Evolutionary conservation across 352 stramenopile species (phyloP), one percentile per base, ranked within the genome.

Genomic region (Pythium myriotylum): DNA sequence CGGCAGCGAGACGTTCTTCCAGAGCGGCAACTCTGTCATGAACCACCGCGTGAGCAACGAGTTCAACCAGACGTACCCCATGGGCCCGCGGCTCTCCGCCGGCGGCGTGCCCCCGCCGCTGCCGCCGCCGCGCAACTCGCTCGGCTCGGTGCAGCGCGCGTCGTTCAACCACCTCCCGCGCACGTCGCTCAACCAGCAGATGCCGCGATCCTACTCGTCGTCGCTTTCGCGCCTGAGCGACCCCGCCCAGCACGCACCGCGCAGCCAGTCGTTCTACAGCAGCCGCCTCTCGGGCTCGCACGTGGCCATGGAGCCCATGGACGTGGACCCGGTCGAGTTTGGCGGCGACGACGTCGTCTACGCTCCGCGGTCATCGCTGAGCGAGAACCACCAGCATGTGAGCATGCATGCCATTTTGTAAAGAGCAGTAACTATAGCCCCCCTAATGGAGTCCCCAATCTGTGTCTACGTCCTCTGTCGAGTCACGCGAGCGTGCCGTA

Each of bases 381-480:
- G 42, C 17, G 52, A 57, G 58, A 49, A 57, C 58, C 51, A 58
- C 50, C 58, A 70, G 43, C 63, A 53, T 27, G 63, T 70, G 19
- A 65, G 55, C 27, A 65, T 70, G 63, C 63, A 70, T 46, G 63
- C 63, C n/a, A 70, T 70, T 62, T 50, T 70, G 55, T 70, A 70
- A 61, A 26, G 8, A 39, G 22, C n/a, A 27, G 16, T 9, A 45
- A 41, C n/a, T 23, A 24, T 39, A 32, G 7, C 14, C 48, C 16
- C 29, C 29, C 29, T 35, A 35, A 35, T 35, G 29, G 29, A 35
- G 29, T 35, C 29, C 5, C 29, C n/a, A n/a, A 35, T 35, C 29
- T 35, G 5, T 35, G 29, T 35, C 29, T 35, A 35, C 29, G 29
- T 35, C 5, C 29, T 10, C 29, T 35, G 29, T 35, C 29, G 10